These are phyloP conservation scores for Wickerhamomyces ciferrii DNA, from an alignment of 805 yeast species.

Conservation along the genomic window DNA sequence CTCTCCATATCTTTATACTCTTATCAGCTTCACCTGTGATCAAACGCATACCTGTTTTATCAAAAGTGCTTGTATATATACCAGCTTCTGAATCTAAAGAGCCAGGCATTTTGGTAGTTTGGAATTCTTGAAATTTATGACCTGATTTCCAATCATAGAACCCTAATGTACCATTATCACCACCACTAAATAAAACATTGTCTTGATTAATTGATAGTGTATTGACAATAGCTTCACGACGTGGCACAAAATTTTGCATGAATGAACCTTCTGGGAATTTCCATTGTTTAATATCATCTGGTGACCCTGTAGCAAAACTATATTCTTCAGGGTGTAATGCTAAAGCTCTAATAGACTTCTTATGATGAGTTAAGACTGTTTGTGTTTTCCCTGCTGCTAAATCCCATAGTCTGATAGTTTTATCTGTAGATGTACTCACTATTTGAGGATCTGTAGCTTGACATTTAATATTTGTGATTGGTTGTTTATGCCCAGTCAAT, in stretches of 20 bases:
- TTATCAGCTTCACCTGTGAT: conserved; percentile 92
- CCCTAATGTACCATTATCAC: conserved; percentile 74
- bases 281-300: conserved; percentile 84
- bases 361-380: conserved; percentile 77
- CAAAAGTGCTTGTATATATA: conserved; percentile 68
- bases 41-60: conserved; percentile 72
- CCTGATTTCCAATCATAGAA: conserved; percentile 80
- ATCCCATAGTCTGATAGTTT: conserved; percentile 89
- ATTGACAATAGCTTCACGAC: conserved; percentile 53
- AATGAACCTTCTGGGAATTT: conserved; percentile 71
- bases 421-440: conserved; percentile 76
- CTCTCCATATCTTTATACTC: conserved; percentile 71
- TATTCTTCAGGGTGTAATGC: conserved; percentile 62
- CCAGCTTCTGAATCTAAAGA: conserved; percentile 63
- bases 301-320: conserved; percentile 76
- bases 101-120: conserved; percentile 62
- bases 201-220: conserved; percentile 57
- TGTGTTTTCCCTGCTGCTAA: conserved; percentile 69
- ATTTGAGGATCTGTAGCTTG: conserved; percentile 82
- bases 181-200: conserved; percentile 72
- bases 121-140: conserved; percentile 46
- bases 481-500: conserved; percentile 74
- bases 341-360: conserved; percentile 73
- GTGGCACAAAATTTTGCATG: conserved; percentile 48
- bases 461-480: conserved; percentile 64